Percentiles rank a stretch among this genome's conserved stretches.
phyloP scores from a whole-genome alignment of 2,329 filamentous ascomycete genomes.

The Dichotomopilus funicola region DNA sequence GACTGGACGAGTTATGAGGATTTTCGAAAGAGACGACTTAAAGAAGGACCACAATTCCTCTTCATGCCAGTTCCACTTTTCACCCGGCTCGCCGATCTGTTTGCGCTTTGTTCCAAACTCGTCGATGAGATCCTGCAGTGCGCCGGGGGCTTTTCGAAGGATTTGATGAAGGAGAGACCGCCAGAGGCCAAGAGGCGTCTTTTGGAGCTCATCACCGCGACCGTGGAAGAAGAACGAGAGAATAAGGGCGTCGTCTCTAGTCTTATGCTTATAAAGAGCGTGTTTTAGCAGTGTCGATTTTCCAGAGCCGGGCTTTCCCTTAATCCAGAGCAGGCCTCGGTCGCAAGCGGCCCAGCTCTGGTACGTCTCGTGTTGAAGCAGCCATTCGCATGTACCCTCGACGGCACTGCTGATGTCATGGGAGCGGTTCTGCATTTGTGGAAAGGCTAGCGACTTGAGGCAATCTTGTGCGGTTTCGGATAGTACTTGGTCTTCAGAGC shows the following conservation, averaged over 20 bases:
- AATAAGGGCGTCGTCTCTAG: slow-evolving; percentile 2
- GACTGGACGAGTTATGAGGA: slow-evolving; percentile 20
- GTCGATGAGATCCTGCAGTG: slow-evolving; percentile 18
- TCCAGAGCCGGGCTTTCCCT: slow-evolving; percentile 35
- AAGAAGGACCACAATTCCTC: slow-evolving; percentile 22
- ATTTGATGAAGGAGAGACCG: slow-evolving; percentile 31
- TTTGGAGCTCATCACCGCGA: slow-evolving; percentile 29
- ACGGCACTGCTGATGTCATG: background rate
- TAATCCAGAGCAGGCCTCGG: slow-evolving; percentile 28
- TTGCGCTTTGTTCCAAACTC: slow-evolving; percentile 13
- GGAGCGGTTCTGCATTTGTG: slow-evolving; percentile 3
- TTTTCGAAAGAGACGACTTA: slow-evolving; percentile 15
- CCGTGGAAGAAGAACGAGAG: slow-evolving; percentile 35
- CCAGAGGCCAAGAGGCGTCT: slow-evolving; percentile 29
- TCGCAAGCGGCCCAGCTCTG: slow-evolving; percentile 22
- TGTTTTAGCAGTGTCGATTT: slow-evolving; percentile 35
- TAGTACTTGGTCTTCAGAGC: slow-evolving; percentile 4
- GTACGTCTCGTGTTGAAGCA: slow-evolving; percentile 25
- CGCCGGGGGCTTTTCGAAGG: slow-evolving; percentile 23
- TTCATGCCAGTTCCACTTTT: slow-evolving; percentile 27
- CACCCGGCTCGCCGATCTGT: slow-evolving; percentile 9
- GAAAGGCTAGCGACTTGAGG: slow-evolving; percentile 29
- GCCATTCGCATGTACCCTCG: slow-evolving; percentile 30
- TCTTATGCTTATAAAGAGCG: slow-evolving; percentile 23
- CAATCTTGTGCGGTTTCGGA: slow-evolving; percentile 23